Conservation (phyloP, 495 filamentous ascomycete genomes). For the Podospora bellae-mahoneyi region DNA sequence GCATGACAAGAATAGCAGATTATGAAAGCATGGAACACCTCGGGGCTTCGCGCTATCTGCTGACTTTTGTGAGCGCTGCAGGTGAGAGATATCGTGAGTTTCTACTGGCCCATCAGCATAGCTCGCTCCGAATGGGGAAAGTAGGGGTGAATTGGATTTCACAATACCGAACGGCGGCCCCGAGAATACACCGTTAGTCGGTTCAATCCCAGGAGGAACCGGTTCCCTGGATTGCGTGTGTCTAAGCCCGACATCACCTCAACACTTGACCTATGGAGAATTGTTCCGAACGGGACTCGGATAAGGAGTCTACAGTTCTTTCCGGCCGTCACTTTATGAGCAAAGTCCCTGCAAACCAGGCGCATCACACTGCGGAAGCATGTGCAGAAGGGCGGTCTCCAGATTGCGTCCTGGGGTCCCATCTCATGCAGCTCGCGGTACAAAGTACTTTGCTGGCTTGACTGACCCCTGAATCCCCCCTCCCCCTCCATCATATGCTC, state of each 20-base stretch:
- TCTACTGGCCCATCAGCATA: not conserved
- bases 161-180: not conserved
- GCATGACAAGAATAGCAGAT: not conserved
- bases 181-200: constrained; percentile 18
- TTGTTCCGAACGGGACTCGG: not conserved
- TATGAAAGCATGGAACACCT: not conserved
- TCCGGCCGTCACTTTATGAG: constrained; percentile 6
- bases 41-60: not conserved
- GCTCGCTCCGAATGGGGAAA: not conserved
- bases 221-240: not conserved
- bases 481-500: not conserved
- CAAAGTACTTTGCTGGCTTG: not conserved
- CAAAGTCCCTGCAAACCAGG: constrained; percentile 6
- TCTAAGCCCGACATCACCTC: not conserved
- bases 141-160: not conserved
- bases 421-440: constrained; percentile 10
- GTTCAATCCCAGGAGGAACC: not conserved
- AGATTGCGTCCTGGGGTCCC: constrained; percentile 3
- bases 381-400: constrained; percentile 20
- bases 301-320: not conserved
- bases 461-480: not conserved
- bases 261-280: not conserved
- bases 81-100: not conserved
- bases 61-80: not conserved
- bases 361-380: constrained; percentile 14